Conservation (phyloP, 768 basidiomycete species). For the Pulveroboletus frians region DNA sequence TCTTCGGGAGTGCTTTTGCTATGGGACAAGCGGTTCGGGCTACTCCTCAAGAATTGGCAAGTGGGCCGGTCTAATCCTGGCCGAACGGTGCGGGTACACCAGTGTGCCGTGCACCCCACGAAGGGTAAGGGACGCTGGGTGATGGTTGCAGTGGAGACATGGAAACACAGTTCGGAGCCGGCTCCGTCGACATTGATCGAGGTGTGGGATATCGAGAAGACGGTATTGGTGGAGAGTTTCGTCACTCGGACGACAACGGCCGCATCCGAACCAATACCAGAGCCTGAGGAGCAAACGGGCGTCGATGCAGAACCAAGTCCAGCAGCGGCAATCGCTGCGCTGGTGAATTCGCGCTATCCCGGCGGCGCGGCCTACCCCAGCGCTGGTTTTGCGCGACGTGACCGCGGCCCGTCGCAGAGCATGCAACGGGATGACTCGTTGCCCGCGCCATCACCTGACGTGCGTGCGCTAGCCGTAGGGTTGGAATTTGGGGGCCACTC, state of each 20-base stretch:
- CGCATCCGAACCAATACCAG: conserved; percentile 45
- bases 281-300: conserved; percentile 47
- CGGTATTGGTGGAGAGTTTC: conserved; percentile 74
- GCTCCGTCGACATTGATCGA: conserved; percentile 57
- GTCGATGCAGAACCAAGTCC: conserved; percentile 57
- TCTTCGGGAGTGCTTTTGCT: conserved; percentile 78
- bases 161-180: conserved; percentile 34
- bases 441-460: conserved; percentile 54
- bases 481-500: conserved; percentile 73
- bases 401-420: conserved; percentile 32
- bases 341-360: conserved; percentile 66
- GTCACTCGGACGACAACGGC: conserved; percentile 46
- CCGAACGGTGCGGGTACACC: conserved; percentile 56
- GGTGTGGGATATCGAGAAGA: conserved; percentile 90
- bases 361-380: conserved; percentile 26
- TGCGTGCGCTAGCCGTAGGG: conserved; percentile 66
- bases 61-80: conserved; percentile 53
- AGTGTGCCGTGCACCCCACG: conserved; percentile 77
- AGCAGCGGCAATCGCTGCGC: conserved; percentile 71
- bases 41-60: conserved; percentile 85
- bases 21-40: conserved; percentile 94
- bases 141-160: conserved; percentile 71
- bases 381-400: conserved; percentile 20
- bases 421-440: conserved; percentile 32
- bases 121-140: conserved; percentile 89